Evolutionary conservation across 1,139 yeast genomes (phyloP).

Genomic region (Taiozyma onychis): DNA sequence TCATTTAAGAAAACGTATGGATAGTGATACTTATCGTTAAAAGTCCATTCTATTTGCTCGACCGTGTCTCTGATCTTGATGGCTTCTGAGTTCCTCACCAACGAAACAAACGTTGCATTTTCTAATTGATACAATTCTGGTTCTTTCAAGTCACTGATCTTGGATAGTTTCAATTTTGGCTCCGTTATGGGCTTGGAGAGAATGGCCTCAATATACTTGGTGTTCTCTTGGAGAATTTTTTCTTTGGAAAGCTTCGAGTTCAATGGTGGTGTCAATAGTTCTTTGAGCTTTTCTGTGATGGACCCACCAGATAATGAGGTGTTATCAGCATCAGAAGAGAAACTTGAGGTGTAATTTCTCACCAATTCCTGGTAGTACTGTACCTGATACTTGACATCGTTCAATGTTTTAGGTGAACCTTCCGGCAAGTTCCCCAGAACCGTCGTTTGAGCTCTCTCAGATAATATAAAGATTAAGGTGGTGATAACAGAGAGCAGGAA

Average conservation of each 20-base stretch:
- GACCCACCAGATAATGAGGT: constrained; percentile 2
- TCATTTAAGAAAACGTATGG: constrained; percentile 83
- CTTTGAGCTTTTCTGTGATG: background rate
- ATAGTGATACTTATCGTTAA: constrained; percentile 65
- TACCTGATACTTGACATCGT: constrained; percentile 4
- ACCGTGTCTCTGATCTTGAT: constrained; percentile 46
- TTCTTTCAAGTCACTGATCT: constrained; percentile 7
- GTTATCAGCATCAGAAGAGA: constrained; percentile 9
- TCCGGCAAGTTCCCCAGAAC: background rate
- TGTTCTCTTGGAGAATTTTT: constrained; percentile 14
- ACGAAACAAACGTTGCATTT: constrained; percentile 68
- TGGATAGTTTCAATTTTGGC: constrained; percentile 13
- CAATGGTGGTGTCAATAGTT: constrained; percentile 16
- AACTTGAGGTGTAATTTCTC: constrained; percentile 17
- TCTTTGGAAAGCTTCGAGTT: constrained; percentile 7
- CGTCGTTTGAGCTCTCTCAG: background rate
- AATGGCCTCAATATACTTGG: constrained; percentile 9
- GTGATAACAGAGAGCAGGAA: background rate
- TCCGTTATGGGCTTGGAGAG: constrained; percentile 14
- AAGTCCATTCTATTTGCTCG: constrained; percentile 50
- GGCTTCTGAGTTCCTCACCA: constrained; percentile 64
- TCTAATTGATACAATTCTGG: constrained; percentile 9
- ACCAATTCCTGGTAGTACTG: constrained; percentile 11
- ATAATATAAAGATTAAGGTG: background rate
- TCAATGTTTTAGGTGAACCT: constrained; percentile 2